Evolutionary conservation across 2,329 filamentous ascomycete species (phyloP).

Genomic region (Mariannaea sp.): DNA sequence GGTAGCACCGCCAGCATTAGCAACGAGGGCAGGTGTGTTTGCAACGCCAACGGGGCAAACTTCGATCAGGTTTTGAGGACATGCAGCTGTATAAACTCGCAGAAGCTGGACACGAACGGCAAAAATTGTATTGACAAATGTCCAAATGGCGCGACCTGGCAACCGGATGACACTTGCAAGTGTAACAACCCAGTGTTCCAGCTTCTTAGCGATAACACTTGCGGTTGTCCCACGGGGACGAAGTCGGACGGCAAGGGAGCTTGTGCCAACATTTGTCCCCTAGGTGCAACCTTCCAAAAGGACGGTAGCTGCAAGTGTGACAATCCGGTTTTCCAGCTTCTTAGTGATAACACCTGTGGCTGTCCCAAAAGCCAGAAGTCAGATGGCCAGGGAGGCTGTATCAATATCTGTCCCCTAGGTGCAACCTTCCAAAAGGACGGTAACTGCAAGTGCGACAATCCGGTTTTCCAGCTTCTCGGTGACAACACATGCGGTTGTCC

Average conservation of each 20-base stretch:
- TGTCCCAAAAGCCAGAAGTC: background rate
- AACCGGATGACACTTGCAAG: background rate
- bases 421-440: background rate
- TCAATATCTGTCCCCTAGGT: background rate
- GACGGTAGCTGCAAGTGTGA: background rate
- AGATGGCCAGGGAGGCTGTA: background rate
- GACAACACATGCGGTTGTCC: background rate
- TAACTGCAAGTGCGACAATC: background rate
- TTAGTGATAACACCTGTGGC: background rate
- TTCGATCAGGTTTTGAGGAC: background rate
- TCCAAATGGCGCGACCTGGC: background rate
- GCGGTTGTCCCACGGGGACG: too few species aligned
- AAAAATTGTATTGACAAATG: background rate
- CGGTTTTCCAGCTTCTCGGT: background rate
- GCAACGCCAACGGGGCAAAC: too few species aligned
- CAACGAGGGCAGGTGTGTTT: too few species aligned
- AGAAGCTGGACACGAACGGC: background rate
- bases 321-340: background rate
- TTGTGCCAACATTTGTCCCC: too few species aligned
- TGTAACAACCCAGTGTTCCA: too few species aligned
- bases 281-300: background rate
- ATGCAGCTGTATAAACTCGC: background rate
- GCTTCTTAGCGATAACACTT: too few species aligned
- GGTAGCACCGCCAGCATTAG: too few species aligned
- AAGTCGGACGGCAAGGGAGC: too few species aligned